Percentiles rank a stretch among this genome's conserved stretches.
These are phyloP conservation scores for Lactifluus hygrophoroides DNA, from an alignment of 768 basidiomycete genomes.

Conservation along the genomic window DNA sequence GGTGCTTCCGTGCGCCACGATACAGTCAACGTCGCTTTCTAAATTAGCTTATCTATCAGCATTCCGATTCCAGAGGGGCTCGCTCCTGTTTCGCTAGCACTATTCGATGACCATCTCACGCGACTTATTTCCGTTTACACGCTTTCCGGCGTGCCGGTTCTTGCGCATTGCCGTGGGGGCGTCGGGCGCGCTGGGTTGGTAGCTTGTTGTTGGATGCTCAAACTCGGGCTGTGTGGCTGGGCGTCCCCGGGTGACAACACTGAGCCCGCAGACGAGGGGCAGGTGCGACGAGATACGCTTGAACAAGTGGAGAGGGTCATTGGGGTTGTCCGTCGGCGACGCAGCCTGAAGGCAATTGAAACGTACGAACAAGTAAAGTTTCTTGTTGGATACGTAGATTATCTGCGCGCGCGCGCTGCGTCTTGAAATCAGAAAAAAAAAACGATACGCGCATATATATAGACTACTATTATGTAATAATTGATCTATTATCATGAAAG, in stretches of 20 bases:
- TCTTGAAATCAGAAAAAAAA: background rate
- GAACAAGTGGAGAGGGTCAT: slow-evolving; percentile 68
- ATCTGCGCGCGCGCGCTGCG: slow-evolving; percentile 31
- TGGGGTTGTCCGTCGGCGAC: slow-evolving; percentile 56
- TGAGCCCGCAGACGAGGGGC: background rate
- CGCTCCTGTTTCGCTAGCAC: slow-evolving; percentile 50
- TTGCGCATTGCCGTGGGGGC: slow-evolving; percentile 91
- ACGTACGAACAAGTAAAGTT: slow-evolving; percentile 90
- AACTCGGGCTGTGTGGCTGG: slow-evolving; percentile 84
- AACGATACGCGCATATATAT: background rate
- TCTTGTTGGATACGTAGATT: slow-evolving; percentile 67
- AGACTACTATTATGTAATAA: slow-evolving; percentile 5
- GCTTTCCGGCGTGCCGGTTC: slow-evolving; percentile 55
- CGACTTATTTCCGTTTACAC: slow-evolving; percentile 65
- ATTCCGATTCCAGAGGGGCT: slow-evolving; percentile 89
- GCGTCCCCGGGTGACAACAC: slow-evolving; percentile 26
- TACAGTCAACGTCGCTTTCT: background rate
- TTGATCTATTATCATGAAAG: too few species aligned
- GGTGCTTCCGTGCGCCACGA: background rate
- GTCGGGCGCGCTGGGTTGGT: slow-evolving; percentile 90
- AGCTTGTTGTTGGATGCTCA: slow-evolving; percentile 88
- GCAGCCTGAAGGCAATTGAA: slow-evolving; percentile 88
- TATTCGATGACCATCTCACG: slow-evolving; percentile 58
- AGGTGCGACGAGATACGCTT: slow-evolving; percentile 41
- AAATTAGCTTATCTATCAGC: slow-evolving; percentile 31